phyloP scores from a whole-genome alignment of 2,329 filamentous ascomycete species.

The Hymenoscyphus albidus region DNA sequence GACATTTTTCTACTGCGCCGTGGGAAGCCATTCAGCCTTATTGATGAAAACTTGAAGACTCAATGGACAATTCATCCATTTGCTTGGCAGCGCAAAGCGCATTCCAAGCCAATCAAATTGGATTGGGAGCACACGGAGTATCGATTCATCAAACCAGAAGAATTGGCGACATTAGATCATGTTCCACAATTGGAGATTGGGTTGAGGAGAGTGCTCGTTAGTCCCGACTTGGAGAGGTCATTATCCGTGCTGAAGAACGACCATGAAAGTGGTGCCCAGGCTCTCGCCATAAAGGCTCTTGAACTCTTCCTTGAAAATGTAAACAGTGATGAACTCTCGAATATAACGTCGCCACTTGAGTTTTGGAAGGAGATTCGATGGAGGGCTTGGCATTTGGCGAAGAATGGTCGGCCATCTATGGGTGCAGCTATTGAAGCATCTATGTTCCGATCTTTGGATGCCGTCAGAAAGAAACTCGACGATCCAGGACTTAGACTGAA shows the following conservation, averaged over 20 bases:
- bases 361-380: constrained; percentile 57
- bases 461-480: background rate
- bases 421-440: constrained; percentile 53
- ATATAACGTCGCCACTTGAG: constrained; percentile 30
- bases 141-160: constrained; percentile 47
- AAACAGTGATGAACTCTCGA: constrained; percentile 29
- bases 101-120: constrained; percentile 44
- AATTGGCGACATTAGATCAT: constrained; percentile 44
- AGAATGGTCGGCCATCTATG: constrained; percentile 65
- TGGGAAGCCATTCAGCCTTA: constrained; percentile 58
- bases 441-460: constrained; percentile 44
- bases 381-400: constrained; percentile 60
- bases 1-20: constrained; percentile 23
- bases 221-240: constrained; percentile 42
- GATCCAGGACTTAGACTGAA: background rate
- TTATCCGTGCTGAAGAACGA: constrained; percentile 51
- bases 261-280: constrained; percentile 55
- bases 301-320: constrained; percentile 46
- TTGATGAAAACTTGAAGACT: constrained; percentile 48
- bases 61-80: constrained; percentile 64
- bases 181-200: constrained; percentile 58
- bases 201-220: constrained; percentile 51
- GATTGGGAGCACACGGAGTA: constrained; percentile 64
- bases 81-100: constrained; percentile 48
- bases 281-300: constrained; percentile 54